Conservation (phyloP, 2,329 filamentous ascomycete species). For the Paraconiothyrium brasiliense region DNA sequence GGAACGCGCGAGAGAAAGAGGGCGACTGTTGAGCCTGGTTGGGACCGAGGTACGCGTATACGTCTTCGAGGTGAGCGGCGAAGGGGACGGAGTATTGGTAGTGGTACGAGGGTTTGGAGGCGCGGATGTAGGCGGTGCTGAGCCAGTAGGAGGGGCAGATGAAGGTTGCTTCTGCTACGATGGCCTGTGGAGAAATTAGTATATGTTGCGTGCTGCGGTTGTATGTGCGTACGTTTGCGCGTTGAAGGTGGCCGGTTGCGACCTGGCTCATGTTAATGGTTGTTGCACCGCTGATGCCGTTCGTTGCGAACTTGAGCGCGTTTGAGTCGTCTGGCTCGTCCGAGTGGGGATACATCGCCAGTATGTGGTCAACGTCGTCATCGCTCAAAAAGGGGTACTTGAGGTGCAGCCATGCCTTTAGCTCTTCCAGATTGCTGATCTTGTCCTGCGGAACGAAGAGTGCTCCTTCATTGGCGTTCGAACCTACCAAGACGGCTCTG, state of each 20-base stretch:
- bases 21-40: conserved; percentile 15
- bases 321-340: conserved; percentile 35
- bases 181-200: conserved; percentile 43
- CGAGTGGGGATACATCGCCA: conserved; percentile 50
- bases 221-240: conserved; percentile 41
- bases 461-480: conserved; percentile 63
- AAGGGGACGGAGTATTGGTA: conserved; percentile 33
- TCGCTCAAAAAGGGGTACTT: conserved; percentile 51
- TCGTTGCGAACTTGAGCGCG: conserved; percentile 44
- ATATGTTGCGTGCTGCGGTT: too few relatives aligned
- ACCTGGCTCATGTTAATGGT: conserved; percentile 61
- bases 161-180: conserved; percentile 66
- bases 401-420: conserved; percentile 53
- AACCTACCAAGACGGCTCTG: conserved; percentile 43
- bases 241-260: conserved; percentile 64
- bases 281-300: conserved; percentile 49
- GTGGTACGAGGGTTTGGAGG: conserved; percentile 19
- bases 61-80: conserved; percentile 19
- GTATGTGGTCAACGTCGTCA: conserved; percentile 50
- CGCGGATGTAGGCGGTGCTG: conserved; percentile 54
- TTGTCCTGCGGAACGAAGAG: conserved; percentile 55
- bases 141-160: conserved; percentile 67
- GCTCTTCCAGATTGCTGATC: conserved; percentile 53
- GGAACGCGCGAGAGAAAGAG: conserved; percentile 21
- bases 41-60: conserved; percentile 20